A percentile compares a stretch with the other conserved stretches of the same genome.
Evolutionary conservation across 257 asterid genomes (phyloP).

Genomic region (Thymus mandschuricus): DNA sequence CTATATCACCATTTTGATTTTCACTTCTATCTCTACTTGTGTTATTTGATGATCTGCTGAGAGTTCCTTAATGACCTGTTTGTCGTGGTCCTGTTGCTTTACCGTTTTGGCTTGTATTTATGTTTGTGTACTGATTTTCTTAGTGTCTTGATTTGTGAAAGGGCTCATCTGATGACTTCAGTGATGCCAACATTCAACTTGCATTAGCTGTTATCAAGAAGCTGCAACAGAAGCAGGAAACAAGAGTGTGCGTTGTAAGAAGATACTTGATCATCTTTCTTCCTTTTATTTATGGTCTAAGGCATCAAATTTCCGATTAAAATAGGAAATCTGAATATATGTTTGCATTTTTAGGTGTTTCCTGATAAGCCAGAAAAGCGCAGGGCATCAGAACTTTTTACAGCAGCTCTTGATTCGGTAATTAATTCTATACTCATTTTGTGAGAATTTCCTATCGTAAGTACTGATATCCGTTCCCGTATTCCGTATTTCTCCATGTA

Average conservation of each 20-base stretch:
- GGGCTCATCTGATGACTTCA: slow-evolving; percentile 96
- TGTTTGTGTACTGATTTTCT: slow-evolving; percentile 25
- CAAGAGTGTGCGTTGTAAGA: slow-evolving; percentile 87
- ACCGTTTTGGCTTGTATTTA: slow-evolving; percentile 15
- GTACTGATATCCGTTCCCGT: slow-evolving; percentile 6
- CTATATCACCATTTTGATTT: background rate
- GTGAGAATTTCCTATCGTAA: slow-evolving; percentile 5
- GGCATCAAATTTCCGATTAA: slow-evolving; percentile 13
- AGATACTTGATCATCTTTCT: slow-evolving; percentile 9
- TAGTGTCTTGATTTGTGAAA: slow-evolving; percentile 45
- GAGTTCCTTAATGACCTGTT: slow-evolving; percentile 7
- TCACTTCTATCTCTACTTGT: background rate
- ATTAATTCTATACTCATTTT: slow-evolving; percentile 37
- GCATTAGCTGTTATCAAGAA: slow-evolving; percentile 75
- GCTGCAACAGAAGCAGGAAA: slow-evolving; percentile 80
- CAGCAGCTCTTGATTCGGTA: slow-evolving; percentile 90
- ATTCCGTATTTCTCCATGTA: background rate
- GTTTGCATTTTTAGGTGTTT: slow-evolving; percentile 61
- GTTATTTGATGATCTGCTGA: background rate
- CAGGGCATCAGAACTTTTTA: slow-evolving; percentile 83
- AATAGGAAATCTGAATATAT: slow-evolving; percentile 6
- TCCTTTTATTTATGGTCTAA: slow-evolving; percentile 6
- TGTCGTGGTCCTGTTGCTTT: slow-evolving; percentile 2
- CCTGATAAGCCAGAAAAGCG: slow-evolving; percentile 97
- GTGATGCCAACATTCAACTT: slow-evolving; percentile 97